Evolutionary conservation across 2,329 filamentous ascomycete genomes (phyloP).

Genomic region (Didymella glomerata): DNA sequence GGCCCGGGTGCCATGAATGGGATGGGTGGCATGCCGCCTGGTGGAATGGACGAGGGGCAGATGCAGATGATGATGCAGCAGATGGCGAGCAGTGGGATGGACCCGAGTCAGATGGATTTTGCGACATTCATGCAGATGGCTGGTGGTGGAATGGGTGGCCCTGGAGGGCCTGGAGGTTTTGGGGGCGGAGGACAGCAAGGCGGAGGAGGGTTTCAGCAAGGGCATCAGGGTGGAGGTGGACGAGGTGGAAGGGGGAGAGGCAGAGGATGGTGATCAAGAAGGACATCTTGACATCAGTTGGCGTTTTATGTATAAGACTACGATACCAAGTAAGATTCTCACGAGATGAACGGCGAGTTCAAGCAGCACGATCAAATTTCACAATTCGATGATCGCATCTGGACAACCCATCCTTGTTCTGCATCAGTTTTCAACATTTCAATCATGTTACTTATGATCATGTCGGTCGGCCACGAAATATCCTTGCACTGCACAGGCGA

Average conservation of each 20-base stretch:
- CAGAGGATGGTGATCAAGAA: constrained; percentile 32
- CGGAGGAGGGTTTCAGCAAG: constrained; percentile 40
- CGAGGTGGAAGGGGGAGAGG: constrained; percentile 35
- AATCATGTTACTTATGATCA: neutral
- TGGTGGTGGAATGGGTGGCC: constrained; percentile 41
- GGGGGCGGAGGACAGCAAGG: constrained; percentile 35
- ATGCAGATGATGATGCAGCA: constrained; percentile 69
- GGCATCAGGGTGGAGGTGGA: constrained; percentile 36
- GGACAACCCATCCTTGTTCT: neutral
- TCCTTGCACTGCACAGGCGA: neutral
- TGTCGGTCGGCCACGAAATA: neutral
- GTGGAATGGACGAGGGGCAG: constrained; percentile 59
- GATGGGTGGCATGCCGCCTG: constrained; percentile 43
- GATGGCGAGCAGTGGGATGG: constrained; percentile 59
- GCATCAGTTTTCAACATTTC: neutral
- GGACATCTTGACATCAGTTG: constrained; percentile 18
- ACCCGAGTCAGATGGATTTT: constrained; percentile 48
- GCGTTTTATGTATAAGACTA: constrained; percentile 33
- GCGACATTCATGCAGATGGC: constrained; percentile 49
- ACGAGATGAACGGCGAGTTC: constrained; percentile 9
- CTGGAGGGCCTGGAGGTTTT: constrained; percentile 24
- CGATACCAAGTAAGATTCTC: constrained; percentile 25
- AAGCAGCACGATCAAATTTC: neutral
- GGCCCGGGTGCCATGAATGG: constrained; percentile 37
- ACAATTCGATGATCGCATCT: neutral